Percentiles rank a stretch among this genome's conserved stretches.
These are phyloP conservation scores for Podospora pseudoanserina DNA, from an alignment of 495 filamentous ascomycete genomes.

Conservation along the genomic window DNA sequence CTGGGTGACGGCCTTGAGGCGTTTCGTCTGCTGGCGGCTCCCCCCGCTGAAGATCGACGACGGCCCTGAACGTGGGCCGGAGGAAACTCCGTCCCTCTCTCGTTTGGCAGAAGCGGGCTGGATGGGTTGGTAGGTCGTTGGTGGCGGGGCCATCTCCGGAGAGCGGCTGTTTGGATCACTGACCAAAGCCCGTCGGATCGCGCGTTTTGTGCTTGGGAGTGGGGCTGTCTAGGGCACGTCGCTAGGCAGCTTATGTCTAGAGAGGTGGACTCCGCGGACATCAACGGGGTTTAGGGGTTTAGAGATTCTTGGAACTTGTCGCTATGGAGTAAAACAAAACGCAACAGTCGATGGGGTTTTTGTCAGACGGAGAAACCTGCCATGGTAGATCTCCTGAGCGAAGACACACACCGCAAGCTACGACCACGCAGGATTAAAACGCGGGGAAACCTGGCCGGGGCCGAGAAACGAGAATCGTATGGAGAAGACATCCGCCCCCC, in stretches of 20 bases:
- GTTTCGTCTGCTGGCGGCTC: conserved; percentile 13
- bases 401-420: neutral
- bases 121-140: conserved; percentile 14
- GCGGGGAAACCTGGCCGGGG: neutral
- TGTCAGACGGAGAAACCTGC: neutral
- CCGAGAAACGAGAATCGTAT: neutral
- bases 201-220: neutral
- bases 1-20: conserved; percentile 27
- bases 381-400: neutral
- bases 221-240: neutral
- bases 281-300: neutral
- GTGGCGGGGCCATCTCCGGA: conserved; percentile 14
- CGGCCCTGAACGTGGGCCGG: conserved; percentile 5
- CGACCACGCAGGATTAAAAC: neutral
- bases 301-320: neutral
- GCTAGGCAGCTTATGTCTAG: neutral
- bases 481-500: neutral
- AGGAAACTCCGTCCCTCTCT: conserved; percentile 6
- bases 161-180: neutral
- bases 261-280: neutral
- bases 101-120: conserved; percentile 20
- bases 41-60: conserved; percentile 3
- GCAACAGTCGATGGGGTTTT: neutral
- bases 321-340: neutral
- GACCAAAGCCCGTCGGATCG: neutral